Conservation (phyloP, 164 flowering plant genomes). For the Tetracentron sinense region DNA sequence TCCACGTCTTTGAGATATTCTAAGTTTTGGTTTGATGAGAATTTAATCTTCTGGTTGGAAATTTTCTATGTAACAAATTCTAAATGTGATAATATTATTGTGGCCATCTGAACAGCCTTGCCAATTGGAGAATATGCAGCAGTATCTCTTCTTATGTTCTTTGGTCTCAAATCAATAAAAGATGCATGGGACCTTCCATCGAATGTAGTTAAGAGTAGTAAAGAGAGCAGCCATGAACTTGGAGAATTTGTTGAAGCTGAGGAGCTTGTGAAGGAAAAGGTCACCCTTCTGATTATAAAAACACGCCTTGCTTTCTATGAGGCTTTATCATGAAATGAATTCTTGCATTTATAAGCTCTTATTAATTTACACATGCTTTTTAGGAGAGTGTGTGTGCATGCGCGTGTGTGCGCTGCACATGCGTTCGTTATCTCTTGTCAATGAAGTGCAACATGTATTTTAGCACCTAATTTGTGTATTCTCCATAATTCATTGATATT, state of each 20-base stretch:
- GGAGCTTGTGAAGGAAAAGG: conserved; percentile 97
- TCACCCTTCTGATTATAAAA: conserved; percentile 14
- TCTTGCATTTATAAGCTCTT: neutral
- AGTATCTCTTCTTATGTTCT: conserved; percentile 79
- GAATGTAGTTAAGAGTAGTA: conserved; percentile 34
- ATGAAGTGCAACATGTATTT: too few species aligned
- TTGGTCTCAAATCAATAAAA: conserved; percentile 87
- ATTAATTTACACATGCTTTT: too few species aligned
- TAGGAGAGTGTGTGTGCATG: neutral
- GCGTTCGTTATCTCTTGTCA: too few species aligned
- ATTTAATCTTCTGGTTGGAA: neutral
- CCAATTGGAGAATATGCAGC: conserved; percentile 99
- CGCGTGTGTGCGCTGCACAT: neutral
- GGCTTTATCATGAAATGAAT: neutral
- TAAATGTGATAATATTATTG: neutral
- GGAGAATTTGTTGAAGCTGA: conserved; percentile 93
- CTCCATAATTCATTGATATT: neutral
- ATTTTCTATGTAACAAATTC: neutral
- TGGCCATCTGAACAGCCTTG: conserved; percentile 53
- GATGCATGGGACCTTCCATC: conserved; percentile 97
- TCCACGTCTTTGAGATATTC: neutral
- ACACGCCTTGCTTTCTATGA: neutral
- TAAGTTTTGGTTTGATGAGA: neutral
- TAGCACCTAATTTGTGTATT: neutral
- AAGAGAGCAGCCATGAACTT: conserved; percentile 48